Evolutionary conservation across 2,329 filamentous ascomycete species (phyloP).

Genomic region (Colletotrichum sp.): DNA sequence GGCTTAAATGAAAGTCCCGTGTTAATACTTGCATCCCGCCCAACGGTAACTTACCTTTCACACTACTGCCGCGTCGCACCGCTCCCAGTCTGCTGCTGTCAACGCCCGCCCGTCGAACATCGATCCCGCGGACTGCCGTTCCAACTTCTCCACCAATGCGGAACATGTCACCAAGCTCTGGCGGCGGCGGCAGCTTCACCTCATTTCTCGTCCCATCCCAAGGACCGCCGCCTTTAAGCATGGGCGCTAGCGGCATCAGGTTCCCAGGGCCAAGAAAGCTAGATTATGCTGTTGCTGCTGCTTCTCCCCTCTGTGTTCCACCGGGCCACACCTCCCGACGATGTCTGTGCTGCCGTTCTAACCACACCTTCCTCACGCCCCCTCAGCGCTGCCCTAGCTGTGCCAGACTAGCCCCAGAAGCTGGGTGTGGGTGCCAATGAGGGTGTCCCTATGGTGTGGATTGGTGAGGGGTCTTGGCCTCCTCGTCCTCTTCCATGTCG

Average conservation of each 20-base stretch:
- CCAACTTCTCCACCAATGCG: neutral
- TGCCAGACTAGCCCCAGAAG: conserved; percentile 27
- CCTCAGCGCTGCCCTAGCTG: neutral
- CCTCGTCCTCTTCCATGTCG: neutral
- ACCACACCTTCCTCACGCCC: neutral
- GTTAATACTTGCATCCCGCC: neutral
- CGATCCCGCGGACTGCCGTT: conserved; percentile 12
- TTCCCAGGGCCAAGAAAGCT: conserved; percentile 18
- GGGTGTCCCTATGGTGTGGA: neutral
- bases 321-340: conserved; percentile 1
- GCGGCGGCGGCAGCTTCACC: neutral
- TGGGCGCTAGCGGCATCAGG: conserved; percentile 16
- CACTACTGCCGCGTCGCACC: neutral
- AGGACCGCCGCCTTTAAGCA: conserved; percentile 14
- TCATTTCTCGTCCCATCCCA: conserved; percentile 21
- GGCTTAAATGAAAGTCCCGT: neutral
- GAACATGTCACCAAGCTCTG: conserved; percentile 8
- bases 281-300: conserved; percentile 5
- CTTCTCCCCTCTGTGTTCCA: neutral
- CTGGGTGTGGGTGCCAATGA: conserved; percentile 7
- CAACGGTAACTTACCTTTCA: neutral
- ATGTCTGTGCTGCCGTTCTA: conserved; percentile 18
- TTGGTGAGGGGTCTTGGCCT: conserved; percentile 5
- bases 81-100: conserved; percentile 1
- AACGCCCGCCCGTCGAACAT: neutral